phyloP scores from a whole-genome alignment of 495 filamentous ascomycete species.

The Aspergillus mulundensis region DNA sequence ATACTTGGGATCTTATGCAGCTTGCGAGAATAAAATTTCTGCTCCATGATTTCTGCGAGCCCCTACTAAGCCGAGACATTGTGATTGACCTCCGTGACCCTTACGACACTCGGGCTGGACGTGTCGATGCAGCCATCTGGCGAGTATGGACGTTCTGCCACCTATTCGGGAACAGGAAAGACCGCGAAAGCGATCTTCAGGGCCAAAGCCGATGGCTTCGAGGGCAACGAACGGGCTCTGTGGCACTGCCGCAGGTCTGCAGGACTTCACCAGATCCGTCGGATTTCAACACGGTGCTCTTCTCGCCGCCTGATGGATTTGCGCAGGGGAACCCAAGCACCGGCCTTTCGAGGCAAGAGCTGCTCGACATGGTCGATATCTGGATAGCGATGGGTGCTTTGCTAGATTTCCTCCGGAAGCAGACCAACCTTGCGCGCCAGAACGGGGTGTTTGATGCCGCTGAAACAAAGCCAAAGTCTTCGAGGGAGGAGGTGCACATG shows the following conservation, averaged over 20 bases:
- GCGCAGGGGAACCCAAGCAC: slow-evolving; percentile 7
- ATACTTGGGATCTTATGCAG: slow-evolving; percentile 2
- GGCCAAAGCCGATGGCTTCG: slow-evolving; percentile 10
- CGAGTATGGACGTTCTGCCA: slow-evolving; percentile 14
- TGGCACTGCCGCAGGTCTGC: not conserved
- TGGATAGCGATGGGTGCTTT: slow-evolving; percentile 8
- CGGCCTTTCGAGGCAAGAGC: slow-evolving; percentile 1
- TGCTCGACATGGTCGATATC: slow-evolving; percentile 13
- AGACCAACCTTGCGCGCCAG: slow-evolving; percentile 5
- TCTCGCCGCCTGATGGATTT: slow-evolving; percentile 6
- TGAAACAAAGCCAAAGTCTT: not conserved
- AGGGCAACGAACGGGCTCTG: not conserved
- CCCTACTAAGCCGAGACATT: not conserved
- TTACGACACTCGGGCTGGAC: not conserved
- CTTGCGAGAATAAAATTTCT: slow-evolving; percentile 9
- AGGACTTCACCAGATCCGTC: slow-evolving; percentile 7
- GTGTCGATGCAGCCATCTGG: slow-evolving; percentile 11
- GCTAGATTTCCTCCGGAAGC: slow-evolving; percentile 7
- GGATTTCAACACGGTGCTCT: slow-evolving; percentile 9
- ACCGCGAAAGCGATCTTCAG: slow-evolving; percentile 4
- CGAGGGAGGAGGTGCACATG: not conserved
- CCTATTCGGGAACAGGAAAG: slow-evolving; percentile 11
- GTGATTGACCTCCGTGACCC: not conserved
- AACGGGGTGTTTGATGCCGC: slow-evolving; percentile 5
- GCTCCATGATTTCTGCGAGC: not conserved